Evolutionary conservation across 306 rosid species (phyloP), one percentile per base, ranked within the genome.

Genomic region (Heteromeles arbutifolia): DNA sequence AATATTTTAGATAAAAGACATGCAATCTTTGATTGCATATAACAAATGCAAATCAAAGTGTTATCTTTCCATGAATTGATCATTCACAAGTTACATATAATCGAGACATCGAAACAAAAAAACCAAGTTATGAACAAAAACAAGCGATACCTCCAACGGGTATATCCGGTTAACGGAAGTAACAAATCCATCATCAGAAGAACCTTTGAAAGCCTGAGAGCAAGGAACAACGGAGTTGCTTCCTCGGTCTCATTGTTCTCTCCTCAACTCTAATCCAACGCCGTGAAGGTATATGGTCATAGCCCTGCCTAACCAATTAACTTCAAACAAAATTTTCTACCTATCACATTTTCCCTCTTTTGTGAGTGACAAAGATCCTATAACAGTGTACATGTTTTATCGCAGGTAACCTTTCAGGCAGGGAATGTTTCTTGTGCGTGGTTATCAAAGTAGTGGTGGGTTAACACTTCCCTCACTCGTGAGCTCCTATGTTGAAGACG

Each of bases 401-500:
- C 29, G 10, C 8, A 2, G n/a, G 22, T 41, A 21, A 68, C 2
- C 34, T 19, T 65, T 84, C 80, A 85, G 73, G 43, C 54, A 22
- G 82, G 79, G 25, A 58, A 65, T 11, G 67, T 68, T 69, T 79
- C 79, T 59, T 57, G 82, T 26, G 82, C 73, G 62, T 79, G 80
- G 78, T 77, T 74, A 72, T 89, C 96, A 41, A 87, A 61, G 77
- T 81, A 91, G 70, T 74, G 54, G 66, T 81, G 90, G 19, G 86
- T 79, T 65, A 92, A 72, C 19, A 86, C 97, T 84, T 95, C 92
- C 88, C 93, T 84, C 0, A 79, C 86, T 48, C 97, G 85, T 4
- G 97, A 83, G 68, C 99, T 96, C 80, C 99, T 74, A 72, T 96
- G 78, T 67, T 96, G 99, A 80, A 96, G 99, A 39, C 99, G 86